phyloP scores from a whole-genome alignment of 768 basidiomycete species.

The Mycena albidolilacea region DNA sequence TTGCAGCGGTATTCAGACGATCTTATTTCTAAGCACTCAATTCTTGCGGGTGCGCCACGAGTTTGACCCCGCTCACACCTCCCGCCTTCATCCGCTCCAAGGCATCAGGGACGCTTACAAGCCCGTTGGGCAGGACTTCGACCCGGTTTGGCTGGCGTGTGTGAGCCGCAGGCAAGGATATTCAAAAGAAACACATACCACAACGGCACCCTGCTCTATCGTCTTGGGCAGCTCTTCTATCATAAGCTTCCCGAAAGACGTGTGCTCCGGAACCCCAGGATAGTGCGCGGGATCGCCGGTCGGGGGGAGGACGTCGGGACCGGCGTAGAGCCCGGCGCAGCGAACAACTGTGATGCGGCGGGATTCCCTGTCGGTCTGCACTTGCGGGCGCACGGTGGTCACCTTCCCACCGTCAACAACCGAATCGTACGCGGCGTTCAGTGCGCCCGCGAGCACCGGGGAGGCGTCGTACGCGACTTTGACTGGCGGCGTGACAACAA shows the following conservation, averaged over 20 bases:
- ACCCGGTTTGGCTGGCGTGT: constrained; percentile 53
- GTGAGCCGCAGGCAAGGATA: too few relatives aligned
- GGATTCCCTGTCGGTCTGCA: background rate
- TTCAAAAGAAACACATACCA: background rate
- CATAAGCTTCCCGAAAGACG: constrained; percentile 11
- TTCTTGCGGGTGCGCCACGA: constrained; percentile 56
- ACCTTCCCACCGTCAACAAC: constrained; percentile 7
- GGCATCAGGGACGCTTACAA: constrained; percentile 53
- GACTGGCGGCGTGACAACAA: background rate
- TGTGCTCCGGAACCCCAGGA: constrained; percentile 3
- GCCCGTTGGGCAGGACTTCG: constrained; percentile 54
- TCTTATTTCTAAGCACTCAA: constrained; percentile 26
- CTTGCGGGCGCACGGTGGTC: background rate
- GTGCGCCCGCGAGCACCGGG: background rate
- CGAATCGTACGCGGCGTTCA: constrained; percentile 1
- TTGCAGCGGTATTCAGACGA: too few relatives aligned
- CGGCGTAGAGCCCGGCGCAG: background rate
- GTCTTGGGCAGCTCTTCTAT: constrained; percentile 17
- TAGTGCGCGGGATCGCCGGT: background rate
- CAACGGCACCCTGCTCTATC: constrained; percentile 12
- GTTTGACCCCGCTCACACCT: constrained; percentile 55
- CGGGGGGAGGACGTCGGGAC: background rate
- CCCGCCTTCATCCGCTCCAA: constrained; percentile 53
- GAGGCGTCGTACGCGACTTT: constrained; percentile 16
- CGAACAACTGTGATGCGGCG: background rate